Base-by-base conservation (phyloP, 345 rosid genomes). In the Ceriops zippeliana region DNA sequence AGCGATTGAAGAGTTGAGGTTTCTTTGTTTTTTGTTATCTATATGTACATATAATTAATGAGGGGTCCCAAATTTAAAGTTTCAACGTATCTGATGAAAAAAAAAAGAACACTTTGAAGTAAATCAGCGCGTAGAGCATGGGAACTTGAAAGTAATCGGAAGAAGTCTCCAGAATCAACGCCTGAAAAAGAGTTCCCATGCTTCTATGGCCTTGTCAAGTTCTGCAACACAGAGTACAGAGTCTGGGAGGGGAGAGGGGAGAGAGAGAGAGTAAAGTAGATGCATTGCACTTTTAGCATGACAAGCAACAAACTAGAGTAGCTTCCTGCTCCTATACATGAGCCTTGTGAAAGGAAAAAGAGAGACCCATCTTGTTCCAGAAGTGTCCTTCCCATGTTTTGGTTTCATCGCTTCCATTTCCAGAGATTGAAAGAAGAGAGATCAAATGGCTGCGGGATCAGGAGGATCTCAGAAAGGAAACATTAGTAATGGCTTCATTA, bases 271-370 rank as follows among this genome's bases (percentile, higher is more conserved):
- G 42, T 37, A n/a, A 35, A 60, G 62, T 66, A 71, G 77, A 66
- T 79, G 71, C 66, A 63, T 72, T 69, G 53, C 53, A 35, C 62
- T 68, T 75, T 80, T 73, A 68, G 56, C 82, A 78, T 83, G 83
- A 75, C 79, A 75, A 75, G 83, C 76, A 67, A 75, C 72, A 56
- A 15, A 16, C 32, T 6, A 1, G 38, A 37, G 21, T 34, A 34
- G 3, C 49, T 53, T 21, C 63, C 21, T 63, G 63, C 65, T 32
- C 20, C 20, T 28, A 30, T 16, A 17, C 13, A 69, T 6, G 21
- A 31, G 2, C 52, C 38, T 28, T 35, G n/a, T 10, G 19, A 34
- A 20, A 22, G 26, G 24, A 47, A 34, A 30, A 65, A n/a, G 30
- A 38, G 42, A 32, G 15, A 27, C 47, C 66, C 35, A 10, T 37